Base-by-base conservation (phyloP, 2,329 filamentous ascomycete genomes). In the Colletotrichum sp. region DNA sequence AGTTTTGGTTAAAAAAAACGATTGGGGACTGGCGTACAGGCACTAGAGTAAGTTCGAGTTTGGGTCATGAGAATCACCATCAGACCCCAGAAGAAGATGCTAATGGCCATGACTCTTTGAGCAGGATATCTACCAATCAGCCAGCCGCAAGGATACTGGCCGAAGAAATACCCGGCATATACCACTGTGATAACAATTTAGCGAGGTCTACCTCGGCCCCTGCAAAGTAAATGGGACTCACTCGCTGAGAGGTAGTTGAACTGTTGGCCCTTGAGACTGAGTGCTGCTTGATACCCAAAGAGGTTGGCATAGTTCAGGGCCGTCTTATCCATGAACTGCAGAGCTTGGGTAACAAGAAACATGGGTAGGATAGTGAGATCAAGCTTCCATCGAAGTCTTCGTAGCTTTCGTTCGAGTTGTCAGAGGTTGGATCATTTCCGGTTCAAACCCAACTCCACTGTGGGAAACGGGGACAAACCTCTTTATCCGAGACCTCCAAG, bases 61-160 rank as follows among this genome's bases (percentile, higher is more conserved):
- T 84, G 82, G 3, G 83, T 83, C 75, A 83, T 65, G 34, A 84
- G 77, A 6, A 85, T 59, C 7, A 84, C 83, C 48, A 78, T 81
- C 7, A 82, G 32, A 4, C 84, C 84, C 84, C 83, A 63, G 21
- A 63, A 24, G 21, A 63, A 21, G 12, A 63, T 32, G 34, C 59
- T 63, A 8, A 63, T 78, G 1, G 78, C 80, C 30, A 85, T 76
- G 21, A 85, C 80, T 67, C 78, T 81, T 75, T 85, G 84, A 2
- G 84, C 84, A 3, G 82, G 82, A 61, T 78, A 85, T 34, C 83
- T 78, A 18, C 83, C 83, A 55, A 85, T 84, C 0, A 85, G 77
- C 83, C 82, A 84, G 6, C 83, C 83, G 61, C 83, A 85, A n/a
- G 84, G 84, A 71, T 85, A 85, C 63, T 85, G 84, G 3, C 84